phyloP scores from a whole-genome alignment of 2,329 filamentous ascomycete genomes.

The Aspergillus neotritici region DNA sequence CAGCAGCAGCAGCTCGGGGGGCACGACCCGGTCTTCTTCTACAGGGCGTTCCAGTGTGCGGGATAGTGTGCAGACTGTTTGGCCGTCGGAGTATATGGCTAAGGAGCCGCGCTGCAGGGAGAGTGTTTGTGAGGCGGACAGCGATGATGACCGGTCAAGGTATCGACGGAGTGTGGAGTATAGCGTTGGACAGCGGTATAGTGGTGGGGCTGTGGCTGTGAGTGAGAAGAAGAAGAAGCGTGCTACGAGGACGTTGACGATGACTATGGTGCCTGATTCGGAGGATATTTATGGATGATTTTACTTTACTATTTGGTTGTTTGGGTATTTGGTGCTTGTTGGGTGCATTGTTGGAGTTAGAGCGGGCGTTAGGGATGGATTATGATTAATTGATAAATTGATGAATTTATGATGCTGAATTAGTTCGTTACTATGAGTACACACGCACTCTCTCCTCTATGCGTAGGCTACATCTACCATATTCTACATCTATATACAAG shows the following conservation, averaged over 20 bases:
- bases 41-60: not conserved
- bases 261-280: constrained; percentile 33
- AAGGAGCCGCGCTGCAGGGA: too few species aligned
- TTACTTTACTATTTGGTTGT: not conserved
- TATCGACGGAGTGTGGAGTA: constrained; percentile 5
- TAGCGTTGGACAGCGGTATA: constrained; percentile 1
- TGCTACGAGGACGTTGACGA: constrained; percentile 23
- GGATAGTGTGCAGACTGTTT: not conserved
- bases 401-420: not conserved
- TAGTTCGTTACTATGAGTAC: not conserved
- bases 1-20: constrained; percentile 21
- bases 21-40: constrained; percentile 10
- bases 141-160: not conserved
- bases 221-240: constrained; percentile 20
- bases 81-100: too few species aligned
- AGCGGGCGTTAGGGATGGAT: not conserved
- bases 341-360: not conserved
- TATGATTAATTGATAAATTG: constrained; percentile 3
- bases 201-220: constrained; percentile 13
- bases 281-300: constrained; percentile 34
- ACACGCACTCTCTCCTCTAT: too few species aligned
- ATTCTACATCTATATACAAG: too few species aligned
- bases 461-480: too few species aligned
- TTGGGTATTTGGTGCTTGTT: not conserved
- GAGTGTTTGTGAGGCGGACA: not conserved